A percentile compares a stretch with the other conserved stretches of the same genome.
Conservation (phyloP, 2,329 filamentous ascomycete genomes). For the Xylaria sp. region DNA sequence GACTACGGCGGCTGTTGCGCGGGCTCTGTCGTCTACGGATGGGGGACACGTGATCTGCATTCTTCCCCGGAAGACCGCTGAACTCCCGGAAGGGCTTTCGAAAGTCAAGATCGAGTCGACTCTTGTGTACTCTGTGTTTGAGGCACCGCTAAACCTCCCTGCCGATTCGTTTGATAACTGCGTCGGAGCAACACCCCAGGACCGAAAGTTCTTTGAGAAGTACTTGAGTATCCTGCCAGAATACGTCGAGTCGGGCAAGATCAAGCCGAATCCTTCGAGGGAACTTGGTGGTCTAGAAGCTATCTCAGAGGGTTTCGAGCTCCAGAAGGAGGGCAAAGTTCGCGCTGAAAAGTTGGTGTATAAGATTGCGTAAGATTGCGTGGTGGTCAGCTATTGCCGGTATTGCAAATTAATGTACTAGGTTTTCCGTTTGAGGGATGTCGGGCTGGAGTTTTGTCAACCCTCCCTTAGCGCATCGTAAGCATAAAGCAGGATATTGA, state of each 20-base stretch:
- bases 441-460: no score
- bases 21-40: constrained; percentile 39
- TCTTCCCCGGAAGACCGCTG: constrained; percentile 31
- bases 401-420: no score
- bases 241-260: constrained; percentile 35
- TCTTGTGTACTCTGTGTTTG: constrained; percentile 43
- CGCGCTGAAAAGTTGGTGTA: constrained; percentile 44
- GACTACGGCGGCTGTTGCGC: constrained; percentile 31
- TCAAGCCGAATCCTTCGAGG: constrained; percentile 40
- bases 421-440: no score
- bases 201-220: constrained; percentile 43
- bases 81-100: constrained; percentile 29
- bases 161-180: constrained; percentile 35
- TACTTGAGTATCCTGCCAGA: constrained; percentile 40
- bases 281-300: constrained; percentile 40
- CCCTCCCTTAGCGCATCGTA: no score
- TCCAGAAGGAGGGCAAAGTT: constrained; percentile 39
- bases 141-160: constrained; percentile 31
- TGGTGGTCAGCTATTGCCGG: not conserved
- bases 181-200: constrained; percentile 37
- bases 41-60: constrained; percentile 38
- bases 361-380: constrained; percentile 31
- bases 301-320: constrained; percentile 37
- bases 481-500: no score
- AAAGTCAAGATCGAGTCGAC: constrained; percentile 42